Conservation (phyloP, 2,329 filamentous ascomycete genomes). For the Huntiella moniliformis region DNA sequence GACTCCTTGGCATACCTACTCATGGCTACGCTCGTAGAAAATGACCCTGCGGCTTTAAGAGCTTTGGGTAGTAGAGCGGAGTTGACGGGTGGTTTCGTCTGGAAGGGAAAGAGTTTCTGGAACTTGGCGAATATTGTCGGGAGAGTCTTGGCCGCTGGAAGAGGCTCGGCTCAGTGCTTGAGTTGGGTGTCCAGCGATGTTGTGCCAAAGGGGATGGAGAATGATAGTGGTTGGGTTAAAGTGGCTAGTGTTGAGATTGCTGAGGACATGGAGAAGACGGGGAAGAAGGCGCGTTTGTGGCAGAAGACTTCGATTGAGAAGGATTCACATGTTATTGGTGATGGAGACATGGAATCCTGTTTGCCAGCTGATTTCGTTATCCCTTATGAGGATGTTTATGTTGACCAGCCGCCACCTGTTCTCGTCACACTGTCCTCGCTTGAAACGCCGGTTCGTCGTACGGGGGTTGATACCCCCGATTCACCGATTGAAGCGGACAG, state of each 20-base stretch:
- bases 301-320: constrained; percentile 39
- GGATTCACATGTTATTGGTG: constrained; percentile 41
- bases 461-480: neutral
- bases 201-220: constrained; percentile 25
- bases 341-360: constrained; percentile 33
- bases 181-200: constrained; percentile 48
- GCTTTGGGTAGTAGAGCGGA: constrained; percentile 41
- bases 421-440: constrained; percentile 31
- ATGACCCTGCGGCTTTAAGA: constrained; percentile 39
- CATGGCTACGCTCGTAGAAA: constrained; percentile 47
- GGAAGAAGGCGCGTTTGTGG: constrained; percentile 40
- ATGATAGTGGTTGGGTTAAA: constrained; percentile 37
- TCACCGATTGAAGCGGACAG: neutral
- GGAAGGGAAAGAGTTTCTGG: constrained; percentile 47
- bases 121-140: constrained; percentile 47
- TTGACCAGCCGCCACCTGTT: constrained; percentile 27
- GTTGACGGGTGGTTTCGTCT: constrained; percentile 45
- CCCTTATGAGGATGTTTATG: constrained; percentile 36
- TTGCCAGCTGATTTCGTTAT: constrained; percentile 44
- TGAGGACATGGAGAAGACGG: constrained; percentile 31
- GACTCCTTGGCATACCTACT: constrained; percentile 44
- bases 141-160: constrained; percentile 42
- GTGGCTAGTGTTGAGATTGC: constrained; percentile 34
- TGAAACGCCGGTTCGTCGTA: constrained; percentile 15
- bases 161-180: constrained; percentile 45